Conservation (phyloP, 225 moss, liverwort and hornwort genomes). For the Physcomitrium patens region DNA sequence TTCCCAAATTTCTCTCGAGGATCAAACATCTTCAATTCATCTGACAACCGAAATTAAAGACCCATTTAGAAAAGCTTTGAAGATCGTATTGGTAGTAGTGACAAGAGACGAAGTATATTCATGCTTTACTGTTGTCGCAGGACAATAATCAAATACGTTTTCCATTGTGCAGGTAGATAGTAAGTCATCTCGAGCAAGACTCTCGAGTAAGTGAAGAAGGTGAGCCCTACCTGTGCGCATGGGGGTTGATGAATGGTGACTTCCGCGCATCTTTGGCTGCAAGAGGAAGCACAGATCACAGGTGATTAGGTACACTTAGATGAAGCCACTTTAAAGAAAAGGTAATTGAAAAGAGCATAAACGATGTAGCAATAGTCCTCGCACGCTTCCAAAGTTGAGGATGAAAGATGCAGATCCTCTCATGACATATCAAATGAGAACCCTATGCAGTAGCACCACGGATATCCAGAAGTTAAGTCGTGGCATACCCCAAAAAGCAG, state of each 20-base stretch:
- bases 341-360: background rate
- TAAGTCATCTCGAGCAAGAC: conserved; percentile 9
- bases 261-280: conserved; percentile 59
- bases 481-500: background rate
- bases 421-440: background rate
- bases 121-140: background rate
- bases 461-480: conserved; percentile 3
- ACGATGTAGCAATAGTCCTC: background rate
- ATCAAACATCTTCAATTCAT: conserved; percentile 24
- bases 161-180: too few relatives aligned
- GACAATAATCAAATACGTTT: background rate
- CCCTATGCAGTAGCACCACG: background rate
- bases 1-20: conserved; percentile 1
- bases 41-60: conserved; percentile 28
- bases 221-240: conserved; percentile 43
- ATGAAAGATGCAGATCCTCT: background rate
- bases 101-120: background rate
- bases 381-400: background rate
- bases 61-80: background rate
- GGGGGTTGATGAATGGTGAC: conserved; percentile 61
- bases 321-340: conserved; percentile 6
- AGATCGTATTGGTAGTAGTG: background rate
- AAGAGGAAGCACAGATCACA: conserved; percentile 24
- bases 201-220: background rate
- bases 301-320: background rate